These are phyloP conservation scores for Cardamine occulta DNA, from an alignment of 345 rosid genomes.

Conservation along the genomic window DNA sequence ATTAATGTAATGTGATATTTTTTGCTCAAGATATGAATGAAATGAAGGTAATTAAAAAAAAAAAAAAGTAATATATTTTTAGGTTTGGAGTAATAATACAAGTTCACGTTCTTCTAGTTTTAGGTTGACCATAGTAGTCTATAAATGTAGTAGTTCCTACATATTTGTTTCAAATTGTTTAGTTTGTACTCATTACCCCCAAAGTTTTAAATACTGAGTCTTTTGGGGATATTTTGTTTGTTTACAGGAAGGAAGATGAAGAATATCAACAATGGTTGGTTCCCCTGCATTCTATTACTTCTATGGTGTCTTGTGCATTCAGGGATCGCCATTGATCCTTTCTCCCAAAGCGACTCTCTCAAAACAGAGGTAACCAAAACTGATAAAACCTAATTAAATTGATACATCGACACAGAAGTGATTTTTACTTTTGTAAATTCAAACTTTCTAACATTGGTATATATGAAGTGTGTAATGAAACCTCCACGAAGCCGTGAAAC, in stretches of 20 bases:
- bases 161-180: too few relatives aligned
- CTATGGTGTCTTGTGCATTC: slow-evolving; percentile 39
- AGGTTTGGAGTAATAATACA: too few relatives aligned
- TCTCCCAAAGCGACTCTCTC: slow-evolving; percentile 54
- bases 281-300: slow-evolving; percentile 12
- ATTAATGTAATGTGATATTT: too few relatives aligned
- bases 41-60: too few relatives aligned
- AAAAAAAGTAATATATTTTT: too few relatives aligned
- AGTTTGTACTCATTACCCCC: too few relatives aligned
- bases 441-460: slow-evolving; percentile 12
- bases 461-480: slow-evolving; percentile 62
- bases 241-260: slow-evolving; percentile 18
- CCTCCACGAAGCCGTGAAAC: slow-evolving; percentile 53
- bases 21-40: too few relatives aligned
- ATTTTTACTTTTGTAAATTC: background rate
- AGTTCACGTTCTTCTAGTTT: too few relatives aligned
- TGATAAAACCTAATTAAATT: background rate
- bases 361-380: slow-evolving; percentile 55
- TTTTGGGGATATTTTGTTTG: too few relatives aligned
- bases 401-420: background rate
- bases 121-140: too few relatives aligned
- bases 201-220: too few relatives aligned
- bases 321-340: slow-evolving; percentile 37
- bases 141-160: too few relatives aligned
- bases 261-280: slow-evolving; percentile 23